Base-by-base conservation (phyloP, 805 yeast species). In the Wickerhamiella domercqiae region DNA sequence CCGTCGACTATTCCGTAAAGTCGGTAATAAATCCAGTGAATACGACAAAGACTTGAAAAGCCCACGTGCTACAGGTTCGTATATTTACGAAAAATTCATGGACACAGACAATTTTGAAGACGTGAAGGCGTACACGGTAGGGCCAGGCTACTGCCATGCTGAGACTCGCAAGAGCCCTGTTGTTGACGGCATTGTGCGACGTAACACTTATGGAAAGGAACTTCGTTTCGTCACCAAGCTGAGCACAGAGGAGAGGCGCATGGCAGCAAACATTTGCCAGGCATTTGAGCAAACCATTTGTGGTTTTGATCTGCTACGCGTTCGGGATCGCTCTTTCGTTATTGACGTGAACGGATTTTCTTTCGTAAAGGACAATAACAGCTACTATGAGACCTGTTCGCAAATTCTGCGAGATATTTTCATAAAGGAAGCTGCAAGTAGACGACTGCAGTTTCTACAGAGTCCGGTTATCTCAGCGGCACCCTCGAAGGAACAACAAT, bases 301-400 rank as follows among this genome's bases (percentile, higher is more conserved):
- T 62, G 99, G 99, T 0, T 90, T 90, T 61, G 99, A 90, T 56
- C 64, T 90, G 35, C 65, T 90, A 40, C 70, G 99, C 50, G 96
- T 86, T 2, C 70, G 78, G 44, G 95, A 94, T 11, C 66, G 73
- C 48, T 78, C 93, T 42, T 90, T 71, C 55, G 98, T 90, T 28
- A 90, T 90, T 56, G 99, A 90, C 58, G 99, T 90, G 28, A 90
- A 90, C 55, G 99, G 99, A 1, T 90, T 90, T 54, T 84, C 96
- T 0, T 90, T 90, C 60, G 99, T 90, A 24, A 90, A 90, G 55
- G 97, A 90, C 56, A 90, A 83, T 51, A 65, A 64, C 41, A 74
- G 69, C 1, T 90, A 90, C 60, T 90, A 90, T 56, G 94, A 84
- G 55, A 67, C 71, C 17, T 77, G 90, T 60, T 73, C 96, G 0